These are phyloP conservation scores for Discostella pseudostelligera DNA, from an alignment of 108 stramenopile genomes.

Conservation along the genomic window DNA sequence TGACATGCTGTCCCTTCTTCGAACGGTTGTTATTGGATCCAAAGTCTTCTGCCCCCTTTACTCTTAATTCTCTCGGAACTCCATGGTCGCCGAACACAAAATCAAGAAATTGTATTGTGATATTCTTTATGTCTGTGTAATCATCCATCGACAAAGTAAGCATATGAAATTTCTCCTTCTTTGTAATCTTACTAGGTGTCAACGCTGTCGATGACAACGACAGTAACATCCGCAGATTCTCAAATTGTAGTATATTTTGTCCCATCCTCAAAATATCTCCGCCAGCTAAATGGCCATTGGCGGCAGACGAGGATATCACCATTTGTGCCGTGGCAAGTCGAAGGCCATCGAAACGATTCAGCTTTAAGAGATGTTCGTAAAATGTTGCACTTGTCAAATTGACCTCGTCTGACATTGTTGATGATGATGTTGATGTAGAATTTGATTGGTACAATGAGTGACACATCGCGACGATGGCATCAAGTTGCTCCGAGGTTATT, in stretches of 20 bases:
- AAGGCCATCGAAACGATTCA: slow-evolving; percentile 6
- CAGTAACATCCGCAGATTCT: slow-evolving; percentile 7
- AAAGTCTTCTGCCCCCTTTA: slow-evolving; percentile 24
- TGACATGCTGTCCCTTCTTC: slow-evolving; percentile 15
- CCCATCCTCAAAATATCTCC: slow-evolving; percentile 32
- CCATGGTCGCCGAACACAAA: slow-evolving; percentile 27
- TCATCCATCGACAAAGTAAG: slow-evolving; percentile 30
- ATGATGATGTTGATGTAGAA: not conserved
- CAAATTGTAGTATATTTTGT: slow-evolving; percentile 29
- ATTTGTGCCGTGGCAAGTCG: slow-evolving; percentile 34
- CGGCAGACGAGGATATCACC: slow-evolving; percentile 17
- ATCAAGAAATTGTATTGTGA: slow-evolving; percentile 29
- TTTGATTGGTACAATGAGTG: slow-evolving; percentile 21
- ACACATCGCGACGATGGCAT: slow-evolving; percentile 22
- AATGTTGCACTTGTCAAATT: no score
- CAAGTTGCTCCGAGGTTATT: slow-evolving; percentile 10
- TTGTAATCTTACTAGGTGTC: not conserved
- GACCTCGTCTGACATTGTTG: no score
- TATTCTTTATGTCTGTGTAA: slow-evolving; percentile 14
- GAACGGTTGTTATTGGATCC: slow-evolving; percentile 8
- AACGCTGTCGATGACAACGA: not conserved
- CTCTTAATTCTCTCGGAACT: slow-evolving; percentile 20
- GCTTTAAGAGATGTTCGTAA: slow-evolving; percentile 16
- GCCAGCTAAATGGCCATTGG: slow-evolving; percentile 21
- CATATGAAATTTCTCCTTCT: slow-evolving; percentile 2